Conservation (phyloP, 2,329 filamentous ascomycete genomes). For the Colletotrichum magnum region DNA sequence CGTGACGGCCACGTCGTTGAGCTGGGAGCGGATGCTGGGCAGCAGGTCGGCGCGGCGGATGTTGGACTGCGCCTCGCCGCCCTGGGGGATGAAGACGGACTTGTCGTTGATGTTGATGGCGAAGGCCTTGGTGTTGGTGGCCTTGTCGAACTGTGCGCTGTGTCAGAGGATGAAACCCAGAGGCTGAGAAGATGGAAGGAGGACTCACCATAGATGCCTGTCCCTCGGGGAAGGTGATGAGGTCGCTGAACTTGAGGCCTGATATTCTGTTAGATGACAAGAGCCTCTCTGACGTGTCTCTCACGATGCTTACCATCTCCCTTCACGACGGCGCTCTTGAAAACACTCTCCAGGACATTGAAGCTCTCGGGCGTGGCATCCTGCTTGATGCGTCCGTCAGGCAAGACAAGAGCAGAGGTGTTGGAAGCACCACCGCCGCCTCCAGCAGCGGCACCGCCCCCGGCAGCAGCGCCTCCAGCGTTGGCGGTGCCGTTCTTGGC, state of each 20-base stretch:
- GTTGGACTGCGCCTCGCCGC: constrained; percentile 55
- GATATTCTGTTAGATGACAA: background rate
- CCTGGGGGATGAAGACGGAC: constrained; percentile 57
- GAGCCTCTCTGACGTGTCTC: background rate
- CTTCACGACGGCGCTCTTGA: constrained; percentile 46
- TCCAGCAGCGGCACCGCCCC: background rate
- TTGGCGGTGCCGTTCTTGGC: constrained; percentile 24
- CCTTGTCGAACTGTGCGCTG: constrained; percentile 36
- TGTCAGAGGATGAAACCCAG: background rate
- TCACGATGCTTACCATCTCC: constrained; percentile 40
- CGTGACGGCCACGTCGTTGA: constrained; percentile 55
- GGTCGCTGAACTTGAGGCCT: constrained; percentile 40
- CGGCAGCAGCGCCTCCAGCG: constrained; percentile 4
- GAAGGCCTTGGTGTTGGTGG: constrained; percentile 42
- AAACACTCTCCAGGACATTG: constrained; percentile 43
- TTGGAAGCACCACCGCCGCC: constrained; percentile 4
- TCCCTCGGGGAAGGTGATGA: constrained; percentile 39
- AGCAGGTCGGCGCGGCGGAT: constrained; percentile 63
- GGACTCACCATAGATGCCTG: constrained; percentile 33
- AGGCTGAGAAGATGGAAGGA: background rate
- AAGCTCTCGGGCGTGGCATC: constrained; percentile 41
- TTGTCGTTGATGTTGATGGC: constrained; percentile 49
- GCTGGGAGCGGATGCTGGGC: constrained; percentile 51
- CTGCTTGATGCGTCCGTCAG: constrained; percentile 42
- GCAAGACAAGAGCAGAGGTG: constrained; percentile 37